A percentile compares a stretch with the other conserved stretches of the same genome.
Evolutionary conservation across 352 stramenopile genomes (phyloP).

Genomic region (Paralagenidium karlingii): DNA sequence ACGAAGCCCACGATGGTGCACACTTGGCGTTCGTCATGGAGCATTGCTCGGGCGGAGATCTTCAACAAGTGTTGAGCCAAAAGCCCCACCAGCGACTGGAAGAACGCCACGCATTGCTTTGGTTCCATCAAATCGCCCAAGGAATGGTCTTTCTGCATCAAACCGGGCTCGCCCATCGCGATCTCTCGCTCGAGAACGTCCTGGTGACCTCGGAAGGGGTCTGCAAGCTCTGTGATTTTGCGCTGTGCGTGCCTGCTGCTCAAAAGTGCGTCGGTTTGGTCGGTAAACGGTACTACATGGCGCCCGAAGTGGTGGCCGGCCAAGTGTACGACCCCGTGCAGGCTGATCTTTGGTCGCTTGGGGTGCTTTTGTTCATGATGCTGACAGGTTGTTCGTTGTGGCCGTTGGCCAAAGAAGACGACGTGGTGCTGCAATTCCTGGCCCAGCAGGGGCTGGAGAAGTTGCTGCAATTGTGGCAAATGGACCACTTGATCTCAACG

Average conservation of each 20-base stretch:
- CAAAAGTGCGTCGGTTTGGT: conserved; percentile 13
- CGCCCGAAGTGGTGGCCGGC: conserved; percentile 28
- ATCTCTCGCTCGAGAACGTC: conserved; percentile 7
- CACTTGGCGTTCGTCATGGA: conserved; percentile 59
- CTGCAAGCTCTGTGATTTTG: conserved; percentile 6
- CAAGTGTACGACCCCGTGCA: conserved; percentile 25
- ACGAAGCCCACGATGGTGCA: too few relatives aligned
- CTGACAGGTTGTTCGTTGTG: conserved; percentile 42
- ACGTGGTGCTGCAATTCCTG: too few relatives aligned
- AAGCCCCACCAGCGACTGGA: too few relatives aligned
- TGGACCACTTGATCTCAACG: too few relatives aligned
- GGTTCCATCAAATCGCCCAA: conserved; percentile 5
- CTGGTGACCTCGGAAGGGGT: conserved; percentile 3
- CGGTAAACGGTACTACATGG: conserved; percentile 66
- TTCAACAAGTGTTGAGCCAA: conserved; percentile 17
- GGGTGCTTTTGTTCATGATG: conserved; percentile 55
- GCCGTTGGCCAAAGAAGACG: conserved; percentile 14
- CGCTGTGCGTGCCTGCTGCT: background rate
- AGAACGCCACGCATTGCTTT: too few relatives aligned
- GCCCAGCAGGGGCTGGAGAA: too few relatives aligned
- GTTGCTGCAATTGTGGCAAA: too few relatives aligned
- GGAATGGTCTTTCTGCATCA: conserved; percentile 6
- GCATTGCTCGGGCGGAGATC: conserved; percentile 27
- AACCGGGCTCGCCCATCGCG: conserved; percentile 2
- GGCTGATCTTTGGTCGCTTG: conserved; percentile 55